phyloP scores from a whole-genome alignment of 192 early-diverging fungal genomes.

The Podila minutissima region DNA sequence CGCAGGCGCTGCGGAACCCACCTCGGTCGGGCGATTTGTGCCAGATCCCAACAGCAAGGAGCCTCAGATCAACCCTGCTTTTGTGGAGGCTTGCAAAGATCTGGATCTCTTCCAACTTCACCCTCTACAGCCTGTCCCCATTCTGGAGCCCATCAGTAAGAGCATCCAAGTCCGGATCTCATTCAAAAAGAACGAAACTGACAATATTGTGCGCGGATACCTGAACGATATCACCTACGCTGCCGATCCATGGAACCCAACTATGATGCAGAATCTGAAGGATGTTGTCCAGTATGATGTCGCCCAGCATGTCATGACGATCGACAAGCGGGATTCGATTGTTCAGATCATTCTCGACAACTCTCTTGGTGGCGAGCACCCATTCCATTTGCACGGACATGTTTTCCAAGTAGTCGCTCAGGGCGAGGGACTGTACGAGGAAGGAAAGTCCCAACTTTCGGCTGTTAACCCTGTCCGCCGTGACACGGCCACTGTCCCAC shows the following conservation, averaged over 20 bases:
- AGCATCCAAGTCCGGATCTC: constrained; percentile 23
- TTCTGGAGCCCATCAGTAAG: constrained; percentile 39
- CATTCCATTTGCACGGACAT: constrained; percentile 60
- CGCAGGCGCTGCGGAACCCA: constrained; percentile 31
- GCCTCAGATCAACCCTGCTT: constrained; percentile 21
- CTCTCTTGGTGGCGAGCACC: constrained; percentile 31
- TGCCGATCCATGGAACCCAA: constrained; percentile 39
- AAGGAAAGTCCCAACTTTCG: constrained; percentile 31
- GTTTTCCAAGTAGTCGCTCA: constrained; percentile 55
- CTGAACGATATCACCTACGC: constrained; percentile 19
- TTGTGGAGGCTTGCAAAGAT: constrained; percentile 39
- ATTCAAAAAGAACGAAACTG: constrained; percentile 7
- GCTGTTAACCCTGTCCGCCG: constrained; percentile 44
- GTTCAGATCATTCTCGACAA: constrained; percentile 48
- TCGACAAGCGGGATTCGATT: constrained; percentile 21
- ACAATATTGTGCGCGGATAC: constrained; percentile 23
- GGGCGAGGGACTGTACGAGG: constrained; percentile 47
- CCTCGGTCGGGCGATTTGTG: constrained; percentile 21
- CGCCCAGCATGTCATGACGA: constrained; percentile 22
- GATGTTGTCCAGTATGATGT: constrained; percentile 15
- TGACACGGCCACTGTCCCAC: constrained; percentile 53
- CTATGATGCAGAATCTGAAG: constrained; percentile 45
- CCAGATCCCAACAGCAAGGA: constrained; percentile 12
- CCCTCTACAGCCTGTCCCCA: constrained; percentile 24
- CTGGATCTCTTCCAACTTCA: constrained; percentile 27